Base-by-base conservation (phyloP, 2,329 filamentous ascomycete genomes). In the Pseudocercospora eumusae region DNA sequence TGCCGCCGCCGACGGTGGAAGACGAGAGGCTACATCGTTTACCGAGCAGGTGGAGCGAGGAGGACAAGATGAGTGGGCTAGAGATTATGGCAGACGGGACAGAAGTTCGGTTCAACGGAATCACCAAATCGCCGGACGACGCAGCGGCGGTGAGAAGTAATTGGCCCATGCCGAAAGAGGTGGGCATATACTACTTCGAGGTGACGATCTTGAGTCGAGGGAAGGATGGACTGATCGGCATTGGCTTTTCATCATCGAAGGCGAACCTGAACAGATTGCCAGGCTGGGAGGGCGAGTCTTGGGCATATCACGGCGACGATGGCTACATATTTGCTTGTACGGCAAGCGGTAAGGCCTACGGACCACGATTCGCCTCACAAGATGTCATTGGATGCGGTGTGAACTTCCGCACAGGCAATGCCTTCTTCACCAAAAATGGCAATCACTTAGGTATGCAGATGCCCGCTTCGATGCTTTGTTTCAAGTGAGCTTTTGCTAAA, bases 181-280 rank as follows among this genome's bases (percentile, higher is more conserved):
- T 91, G 68, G 95, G 95, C 1, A 88, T 99, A 63, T 99, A 96
- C 76, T 99, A 99, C 75, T 99, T 87, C 73, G 95, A 99, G 71
- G 81, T 87, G 33, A 85, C 84, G 8, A 84, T 91, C 53, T 75
- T 88, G 56, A 84, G 86, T 7, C 86, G 87, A 70, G 85, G 84
- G 56, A 87, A 88, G 72, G 88, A 90, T 69, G 70, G 80, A 42
- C 72, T 79, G 68, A 81, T 83, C 65, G 85, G 83, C 13, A 80
- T 88, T 59, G 86, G 86, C 5, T 87, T 88, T 71, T 85, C 84
- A 0, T 82, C 81, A 18, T 76, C 77, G 28, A 86, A 86, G 70
- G 84, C 85, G 13, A 82, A 81, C 1, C 75, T 88, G 33, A 85
- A 84, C 66, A 78, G 85, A 66, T 79, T 88, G 69, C 86, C 86